Evolutionary conservation across 2,329 filamentous ascomycete genomes (phyloP).

Genomic region (Cercospora sp.): DNA sequence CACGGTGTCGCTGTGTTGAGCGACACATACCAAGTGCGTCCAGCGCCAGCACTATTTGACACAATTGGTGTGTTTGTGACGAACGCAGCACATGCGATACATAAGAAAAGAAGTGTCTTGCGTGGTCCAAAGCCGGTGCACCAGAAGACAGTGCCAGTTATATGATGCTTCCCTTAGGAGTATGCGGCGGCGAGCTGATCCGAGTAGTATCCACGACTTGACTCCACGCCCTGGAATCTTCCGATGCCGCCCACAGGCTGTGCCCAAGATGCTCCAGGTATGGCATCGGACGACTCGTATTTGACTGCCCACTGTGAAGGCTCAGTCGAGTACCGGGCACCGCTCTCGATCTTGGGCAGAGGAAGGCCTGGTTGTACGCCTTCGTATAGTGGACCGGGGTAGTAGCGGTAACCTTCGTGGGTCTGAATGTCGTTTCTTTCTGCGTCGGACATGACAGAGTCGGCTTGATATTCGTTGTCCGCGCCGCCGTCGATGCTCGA

Average conservation of each 20-base stretch:
- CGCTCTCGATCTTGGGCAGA: slow-evolving; percentile 36
- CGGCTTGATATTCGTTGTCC: slow-evolving; percentile 38
- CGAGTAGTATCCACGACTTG: slow-evolving; percentile 50
- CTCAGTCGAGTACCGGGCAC: slow-evolving; percentile 34
- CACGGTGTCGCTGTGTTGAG: slow-evolving; percentile 3
- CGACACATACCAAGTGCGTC: slow-evolving; percentile 17
- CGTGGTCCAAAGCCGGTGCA: not conserved
- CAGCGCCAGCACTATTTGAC: slow-evolving; percentile 25
- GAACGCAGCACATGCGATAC: slow-evolving; percentile 33
- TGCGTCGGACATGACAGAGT: slow-evolving; percentile 44
- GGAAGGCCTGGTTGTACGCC: slow-evolving; percentile 35
- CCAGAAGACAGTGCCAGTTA: not conserved
- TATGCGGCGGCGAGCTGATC: slow-evolving; percentile 41
- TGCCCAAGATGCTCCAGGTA: slow-evolving; percentile 38
- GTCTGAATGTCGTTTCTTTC: slow-evolving; percentile 46
- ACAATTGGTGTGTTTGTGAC: slow-evolving; percentile 22
- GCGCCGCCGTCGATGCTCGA: slow-evolving; percentile 37
- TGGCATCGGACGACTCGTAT: slow-evolving; percentile 44
- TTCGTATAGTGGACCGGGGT: slow-evolving; percentile 48
- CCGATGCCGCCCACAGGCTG: slow-evolving; percentile 43
- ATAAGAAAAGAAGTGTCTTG: slow-evolving; percentile 19
- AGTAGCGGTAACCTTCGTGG: slow-evolving; percentile 50
- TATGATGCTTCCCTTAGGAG: slow-evolving; percentile 13
- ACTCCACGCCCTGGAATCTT: slow-evolving; percentile 49
- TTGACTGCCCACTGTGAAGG: slow-evolving; percentile 43